Evolutionary conservation across 257 asterid genomes (phyloP), one percentile per base, ranked within the genome.

Genomic region (Ocimum tenuiflorum): DNA sequence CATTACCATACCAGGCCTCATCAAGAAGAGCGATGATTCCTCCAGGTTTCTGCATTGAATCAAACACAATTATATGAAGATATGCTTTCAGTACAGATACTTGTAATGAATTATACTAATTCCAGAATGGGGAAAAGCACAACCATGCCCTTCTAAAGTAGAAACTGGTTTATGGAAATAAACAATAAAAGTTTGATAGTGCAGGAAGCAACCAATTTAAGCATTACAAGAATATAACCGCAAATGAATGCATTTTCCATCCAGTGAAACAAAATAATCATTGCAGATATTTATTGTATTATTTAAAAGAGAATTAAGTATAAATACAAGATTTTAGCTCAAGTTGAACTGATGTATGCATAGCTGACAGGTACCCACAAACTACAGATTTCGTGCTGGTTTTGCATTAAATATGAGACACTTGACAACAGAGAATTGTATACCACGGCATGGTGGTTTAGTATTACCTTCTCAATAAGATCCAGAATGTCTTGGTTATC

Each of bases 401-500:
- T n/a, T n/a, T n/a, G n/a, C n/a, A n/a, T n/a, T n/a, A n/a, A n/a
- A n/a, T n/a, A n/a, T n/a, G n/a, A n/a, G n/a, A n/a, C n/a, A n/a
- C n/a, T n/a, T n/a, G n/a, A n/a, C n/a, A 27, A 50, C 68, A 53
- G 39, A 19, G 22, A 58, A 60, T 36, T 39, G 23, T 39, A 33
- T 57, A 20, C 23, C 35, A 48, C 38, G 22, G 51, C 31, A 59
- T 29, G 33, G 57, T 33, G 47, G 52, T 48, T 66, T 17, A 70
- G 72, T 47, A 65, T 53, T 53, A 9, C 97, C 97, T 90, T 90
- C 80, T 90, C 97, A 53, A 90, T 84, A 67, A 90, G 96, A 79
- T 90, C 97, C 74, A 90, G 78, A 77, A 87, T 89, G 69, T 90
- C 97, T 78, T 88, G 96, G 77, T 90, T 90, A 79, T 90, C 97